Conservation (phyloP, 345 rosid species). For the Theobroma cacao region DNA sequence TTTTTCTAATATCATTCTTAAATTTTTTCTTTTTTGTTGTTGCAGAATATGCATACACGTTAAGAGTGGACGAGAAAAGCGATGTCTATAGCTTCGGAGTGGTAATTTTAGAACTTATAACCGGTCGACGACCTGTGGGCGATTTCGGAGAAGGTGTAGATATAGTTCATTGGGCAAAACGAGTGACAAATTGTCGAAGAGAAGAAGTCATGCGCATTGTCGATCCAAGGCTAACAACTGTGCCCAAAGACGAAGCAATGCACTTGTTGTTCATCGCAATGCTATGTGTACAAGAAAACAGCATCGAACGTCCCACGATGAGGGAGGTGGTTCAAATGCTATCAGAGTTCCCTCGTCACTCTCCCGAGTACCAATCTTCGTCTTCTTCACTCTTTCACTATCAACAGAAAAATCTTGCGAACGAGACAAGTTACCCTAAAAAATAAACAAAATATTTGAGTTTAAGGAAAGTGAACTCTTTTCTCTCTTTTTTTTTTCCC, state of each 20-base stretch:
- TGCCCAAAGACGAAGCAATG: slow-evolving; percentile 51
- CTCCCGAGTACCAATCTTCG: slow-evolving; percentile 18
- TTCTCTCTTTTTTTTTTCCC: neutral
- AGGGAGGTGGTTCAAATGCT: slow-evolving; percentile 78
- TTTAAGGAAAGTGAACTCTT: neutral
- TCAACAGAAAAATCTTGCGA: slow-evolving; percentile 19
- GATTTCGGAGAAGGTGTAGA: slow-evolving; percentile 65
- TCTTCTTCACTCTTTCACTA: slow-evolving; percentile 27
- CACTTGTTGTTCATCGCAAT: slow-evolving; percentile 57
- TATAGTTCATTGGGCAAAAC: slow-evolving; percentile 60
- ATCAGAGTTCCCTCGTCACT: slow-evolving; percentile 35
- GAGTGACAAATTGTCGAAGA: slow-evolving; percentile 32
- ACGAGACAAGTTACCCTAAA: slow-evolving; percentile 18
- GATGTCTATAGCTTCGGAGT: slow-evolving; percentile 82
- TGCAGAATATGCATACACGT: slow-evolving; percentile 68
- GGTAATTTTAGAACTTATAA: slow-evolving; percentile 54
- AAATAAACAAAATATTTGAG: slow-evolving; percentile 16
- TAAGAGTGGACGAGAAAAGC: slow-evolving; percentile 69
- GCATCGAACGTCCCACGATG: slow-evolving; percentile 67
- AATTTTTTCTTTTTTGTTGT: neutral
- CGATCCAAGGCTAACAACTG: slow-evolving; percentile 41
- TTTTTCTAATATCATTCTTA: neutral
- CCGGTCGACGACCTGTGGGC: slow-evolving; percentile 57
- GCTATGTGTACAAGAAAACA: slow-evolving; percentile 62
- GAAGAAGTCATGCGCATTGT: slow-evolving; percentile 41